A percentile compares a stretch with the other conserved stretches of the same genome.
Conservation (phyloP, 768 basidiomycete genomes). For the Podaxis sp. region DNA sequence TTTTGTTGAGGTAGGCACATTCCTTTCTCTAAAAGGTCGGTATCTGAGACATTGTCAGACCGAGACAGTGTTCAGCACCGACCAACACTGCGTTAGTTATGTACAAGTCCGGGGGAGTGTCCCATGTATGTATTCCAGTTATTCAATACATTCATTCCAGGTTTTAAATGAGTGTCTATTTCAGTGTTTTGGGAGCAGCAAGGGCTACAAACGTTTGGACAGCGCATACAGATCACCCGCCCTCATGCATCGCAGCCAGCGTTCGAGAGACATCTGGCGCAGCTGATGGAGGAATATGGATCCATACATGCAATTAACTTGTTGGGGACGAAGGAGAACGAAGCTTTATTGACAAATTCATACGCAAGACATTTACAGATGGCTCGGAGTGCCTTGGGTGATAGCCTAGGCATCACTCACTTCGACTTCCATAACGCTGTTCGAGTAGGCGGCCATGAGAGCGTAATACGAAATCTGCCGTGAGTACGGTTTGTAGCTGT, state of each 20-base stretch:
- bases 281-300: conserved; percentile 83
- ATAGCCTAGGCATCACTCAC: conserved; percentile 74
- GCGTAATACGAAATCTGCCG: conserved; percentile 71
- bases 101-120: conserved; percentile 94
- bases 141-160: conserved; percentile 13
- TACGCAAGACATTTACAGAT: conserved; percentile 79
- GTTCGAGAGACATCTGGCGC: conserved; percentile 90
- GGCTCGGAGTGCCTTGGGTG: conserved; percentile 56
- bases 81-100: conserved; percentile 86
- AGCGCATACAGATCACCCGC: conserved; percentile 90
- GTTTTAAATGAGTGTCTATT: conserved; percentile 13
- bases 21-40: conserved; percentile 9
- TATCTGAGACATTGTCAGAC: conserved; percentile 46
- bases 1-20: conserved; percentile 78
- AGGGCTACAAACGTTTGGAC: conserved; percentile 91
- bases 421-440: conserved; percentile 94
- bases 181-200: conserved; percentile 99
- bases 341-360: conserved; percentile 75
- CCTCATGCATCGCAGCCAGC: conserved; percentile 96
- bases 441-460: conserved; percentile 80
- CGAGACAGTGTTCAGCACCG: conserved; percentile 84
- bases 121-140: conserved; percentile 62
- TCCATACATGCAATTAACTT: conserved; percentile 86
- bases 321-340: conserved; percentile 89
- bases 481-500: conserved; percentile 20